phyloP scores from a whole-genome alignment of 805 yeast species.

The Candida dajiaensis region DNA sequence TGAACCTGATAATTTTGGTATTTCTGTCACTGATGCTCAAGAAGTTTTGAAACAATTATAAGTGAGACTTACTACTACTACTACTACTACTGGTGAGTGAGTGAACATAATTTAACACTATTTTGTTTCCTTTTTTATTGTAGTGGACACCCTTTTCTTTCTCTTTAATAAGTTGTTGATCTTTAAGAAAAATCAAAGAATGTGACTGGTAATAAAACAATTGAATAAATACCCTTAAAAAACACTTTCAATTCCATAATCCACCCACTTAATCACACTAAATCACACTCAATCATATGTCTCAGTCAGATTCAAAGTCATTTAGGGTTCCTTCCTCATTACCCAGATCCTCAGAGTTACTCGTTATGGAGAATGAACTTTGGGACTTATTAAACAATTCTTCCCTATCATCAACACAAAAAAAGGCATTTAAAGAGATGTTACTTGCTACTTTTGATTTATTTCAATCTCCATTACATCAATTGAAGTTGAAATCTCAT shows the following conservation, averaged over 20 bases:
- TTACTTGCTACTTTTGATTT: slow-evolving; percentile 23
- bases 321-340: slow-evolving; percentile 11
- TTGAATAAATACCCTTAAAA: background rate
- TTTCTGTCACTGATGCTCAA: slow-evolving; percentile 43
- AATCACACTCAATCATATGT: background rate
- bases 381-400: slow-evolving; percentile 19
- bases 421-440: slow-evolving; percentile 16
- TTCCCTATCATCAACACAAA: slow-evolving; percentile 11
- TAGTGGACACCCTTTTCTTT: too few species aligned
- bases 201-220: background rate
- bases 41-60: slow-evolving; percentile 18
- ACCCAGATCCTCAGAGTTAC: slow-evolving; percentile 24
- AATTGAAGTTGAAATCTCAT: background rate
- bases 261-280: background rate
- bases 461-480: slow-evolving; percentile 19
- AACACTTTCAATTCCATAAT: background rate
- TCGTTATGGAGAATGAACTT: slow-evolving; percentile 27
- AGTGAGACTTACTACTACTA: too few species aligned
- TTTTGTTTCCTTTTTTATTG: too few species aligned
- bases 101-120: too few species aligned
- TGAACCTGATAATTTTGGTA: slow-evolving; percentile 78
- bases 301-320: background rate
- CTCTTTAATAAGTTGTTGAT: too few species aligned
- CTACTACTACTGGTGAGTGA: too few species aligned
- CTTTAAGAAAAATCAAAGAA: background rate